phyloP scores from a whole-genome alignment of 139 green algal genomes.

The Pleodorina starrii region DNA sequence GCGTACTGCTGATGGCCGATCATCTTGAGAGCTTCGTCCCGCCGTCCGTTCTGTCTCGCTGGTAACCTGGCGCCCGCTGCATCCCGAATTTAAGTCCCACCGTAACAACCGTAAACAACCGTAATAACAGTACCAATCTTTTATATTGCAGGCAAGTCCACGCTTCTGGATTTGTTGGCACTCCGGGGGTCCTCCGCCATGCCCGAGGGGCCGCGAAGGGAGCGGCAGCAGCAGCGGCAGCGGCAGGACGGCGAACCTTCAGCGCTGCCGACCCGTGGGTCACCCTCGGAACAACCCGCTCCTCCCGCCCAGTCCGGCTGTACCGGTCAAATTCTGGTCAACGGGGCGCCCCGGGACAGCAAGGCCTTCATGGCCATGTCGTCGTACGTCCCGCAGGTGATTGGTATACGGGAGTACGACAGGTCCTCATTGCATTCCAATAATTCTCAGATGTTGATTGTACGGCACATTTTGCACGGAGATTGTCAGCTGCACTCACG shows the following conservation, averaged over 20 bases:
- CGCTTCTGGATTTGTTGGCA: constrained; percentile 70
- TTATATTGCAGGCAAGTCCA: constrained; percentile 71
- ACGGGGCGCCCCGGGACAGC: constrained; percentile 22
- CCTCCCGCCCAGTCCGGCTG: not conserved
- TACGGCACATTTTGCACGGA: too few relatives aligned
- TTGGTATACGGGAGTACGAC: too few relatives aligned
- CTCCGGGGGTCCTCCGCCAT: constrained; percentile 10
- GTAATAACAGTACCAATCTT: too few relatives aligned
- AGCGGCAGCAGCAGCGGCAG: not conserved
- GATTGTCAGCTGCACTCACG: too few relatives aligned
- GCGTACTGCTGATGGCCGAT: too few relatives aligned
- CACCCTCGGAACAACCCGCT: too few relatives aligned
- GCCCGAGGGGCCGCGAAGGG: not conserved
- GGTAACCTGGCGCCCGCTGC: too few relatives aligned
- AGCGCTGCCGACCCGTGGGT: not conserved
- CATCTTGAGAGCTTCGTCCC: too few relatives aligned
- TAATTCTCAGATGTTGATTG: too few relatives aligned
- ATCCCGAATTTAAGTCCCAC: not conserved
- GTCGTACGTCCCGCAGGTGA: constrained; percentile 68
- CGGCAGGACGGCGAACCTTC: not conserved
- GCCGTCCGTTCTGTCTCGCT: too few relatives aligned
- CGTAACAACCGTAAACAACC: not conserved
- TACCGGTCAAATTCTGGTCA: constrained; percentile 51
- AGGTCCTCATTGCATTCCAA: too few relatives aligned
- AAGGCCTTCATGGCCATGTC: constrained; percentile 38